Evolutionary conservation across 805 yeast species (phyloP).

Genomic region (Candida nemodendra): DNA sequence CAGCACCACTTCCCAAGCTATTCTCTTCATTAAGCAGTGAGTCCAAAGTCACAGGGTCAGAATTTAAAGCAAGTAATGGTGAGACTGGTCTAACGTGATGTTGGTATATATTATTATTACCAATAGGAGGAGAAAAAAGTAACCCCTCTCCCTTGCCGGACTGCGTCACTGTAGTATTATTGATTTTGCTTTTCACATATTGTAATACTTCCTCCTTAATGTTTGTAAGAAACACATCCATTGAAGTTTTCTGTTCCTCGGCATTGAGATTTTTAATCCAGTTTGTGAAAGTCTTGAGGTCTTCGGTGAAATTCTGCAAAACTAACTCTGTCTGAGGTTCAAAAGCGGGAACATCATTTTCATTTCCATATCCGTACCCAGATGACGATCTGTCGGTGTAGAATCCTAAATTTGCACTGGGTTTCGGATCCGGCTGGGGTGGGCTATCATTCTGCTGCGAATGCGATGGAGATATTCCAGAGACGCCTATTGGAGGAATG

Average conservation of each 20-base stretch:
- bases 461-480: slow-evolving; percentile 17
- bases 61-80: slow-evolving; percentile 31
- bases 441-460: slow-evolving; percentile 14
- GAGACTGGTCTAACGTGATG: slow-evolving; percentile 32
- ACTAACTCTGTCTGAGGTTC: slow-evolving; percentile 30
- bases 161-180: slow-evolving; percentile 21
- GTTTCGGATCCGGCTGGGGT: slow-evolving; percentile 17
- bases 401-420: slow-evolving; percentile 12
- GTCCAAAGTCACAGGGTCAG: slow-evolving; percentile 39
- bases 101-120: slow-evolving; percentile 23
- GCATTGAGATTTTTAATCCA: slow-evolving; percentile 48
- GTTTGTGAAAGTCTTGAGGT: slow-evolving; percentile 43
- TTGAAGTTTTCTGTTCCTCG: slow-evolving; percentile 46
- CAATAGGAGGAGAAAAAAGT: slow-evolving; percentile 25
- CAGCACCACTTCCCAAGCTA: slow-evolving; percentile 4
- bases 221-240: slow-evolving; percentile 46
- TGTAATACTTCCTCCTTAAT: slow-evolving; percentile 45
- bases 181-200: slow-evolving; percentile 43
- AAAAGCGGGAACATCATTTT: slow-evolving; percentile 33
- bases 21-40: slow-evolving; percentile 34
- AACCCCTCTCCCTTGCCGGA: slow-evolving; percentile 13
- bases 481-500: slow-evolving; percentile 25
- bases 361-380: slow-evolving; percentile 15
- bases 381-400: slow-evolving; percentile 17
- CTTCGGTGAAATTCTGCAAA: slow-evolving; percentile 38